Evolutionary conservation across 805 yeast species (phyloP).

Genomic region (Barnettozyma californica): DNA sequence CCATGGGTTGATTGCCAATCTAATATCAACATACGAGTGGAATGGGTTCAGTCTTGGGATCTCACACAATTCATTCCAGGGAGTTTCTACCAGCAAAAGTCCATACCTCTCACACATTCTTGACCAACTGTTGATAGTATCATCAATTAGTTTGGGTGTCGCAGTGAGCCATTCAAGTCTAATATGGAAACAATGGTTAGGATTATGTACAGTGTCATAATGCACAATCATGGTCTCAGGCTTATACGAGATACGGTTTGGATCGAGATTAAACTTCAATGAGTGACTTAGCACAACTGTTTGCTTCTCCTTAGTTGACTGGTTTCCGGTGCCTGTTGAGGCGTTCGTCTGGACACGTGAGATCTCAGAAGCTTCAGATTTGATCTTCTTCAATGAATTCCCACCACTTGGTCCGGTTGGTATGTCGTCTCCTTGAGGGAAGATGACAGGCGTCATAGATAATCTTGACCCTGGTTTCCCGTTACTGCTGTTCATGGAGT

Average conservation of each 20-base stretch:
- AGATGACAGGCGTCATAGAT: constrained; percentile 17
- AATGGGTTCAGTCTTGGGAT: constrained; percentile 79
- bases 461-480: constrained; percentile 12
- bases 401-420: not conserved
- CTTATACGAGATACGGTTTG: constrained; percentile 61
- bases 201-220: constrained; percentile 88
- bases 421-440: constrained; percentile 9
- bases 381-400: constrained; percentile 12
- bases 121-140: constrained; percentile 69
- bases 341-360: constrained; percentile 6
- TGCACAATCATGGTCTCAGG: constrained; percentile 79
- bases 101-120: constrained; percentile 85
- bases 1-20: constrained; percentile 70
- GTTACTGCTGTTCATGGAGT: constrained; percentile 6
- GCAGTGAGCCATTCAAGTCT: constrained; percentile 90
- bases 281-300: constrained; percentile 60
- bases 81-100: constrained; percentile 74
- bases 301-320: constrained; percentile 5
- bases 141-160: constrained; percentile 81
- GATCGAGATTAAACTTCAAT: constrained; percentile 71
- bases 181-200: constrained; percentile 90
- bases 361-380: constrained; percentile 5
- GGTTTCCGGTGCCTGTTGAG: not conserved
- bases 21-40: constrained; percentile 73
- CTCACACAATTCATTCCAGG: constrained; percentile 81